Base-by-base conservation (phyloP, 768 basidiomycete genomes). In the Russula sp. region DNA sequence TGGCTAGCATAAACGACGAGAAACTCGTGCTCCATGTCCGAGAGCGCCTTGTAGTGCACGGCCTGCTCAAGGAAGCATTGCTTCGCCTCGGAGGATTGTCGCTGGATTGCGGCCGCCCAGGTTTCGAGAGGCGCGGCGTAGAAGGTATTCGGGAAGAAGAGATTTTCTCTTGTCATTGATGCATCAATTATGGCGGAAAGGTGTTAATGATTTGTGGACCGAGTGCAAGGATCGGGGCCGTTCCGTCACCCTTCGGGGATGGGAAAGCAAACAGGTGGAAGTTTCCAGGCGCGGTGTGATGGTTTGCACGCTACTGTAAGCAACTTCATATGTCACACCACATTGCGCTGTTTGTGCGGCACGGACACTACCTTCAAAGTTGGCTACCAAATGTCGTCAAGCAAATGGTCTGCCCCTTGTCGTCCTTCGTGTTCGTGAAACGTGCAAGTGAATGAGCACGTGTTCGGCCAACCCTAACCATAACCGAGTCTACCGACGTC, bases 11-110 rank as follows among this genome's bases (percentile, higher is more conserved):
- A 30, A 18, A 69, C 46, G 53, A 69, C 16, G 49, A 69, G 68
- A 36, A 61, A 64, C 48, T 69, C 68, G 63, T 69, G 68, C 24
- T 69, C 68, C 68, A 69, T 69, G 42, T 61, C 63, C 13, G 51
- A 46, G 40, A 54, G 42, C 18, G 63, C 61, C 44, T 69, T 69
- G 59, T 64, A 61, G 49, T 69, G 68, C 14, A 64, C 66, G 63
- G 67, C 59, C 26, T 52, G 51, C 14, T 69, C 59, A 34, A 69
- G 30, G 34, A 49, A 28, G 49, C 61, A 69, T 42, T 34, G 28
- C n/a, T 28, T 42, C 10, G 66, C 58, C 11, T 61, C 55, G 7
- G 16, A 51, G 28, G 55, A 51, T 16, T n/a, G n/a, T 16, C 55
- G 34, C 20, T 62, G 68, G 20, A 69, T 57, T 14, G 57, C 26